These are phyloP conservation scores for Cercospora citrullina DNA, from an alignment of 2,329 filamentous ascomycete species.

Conservation along the genomic window DNA sequence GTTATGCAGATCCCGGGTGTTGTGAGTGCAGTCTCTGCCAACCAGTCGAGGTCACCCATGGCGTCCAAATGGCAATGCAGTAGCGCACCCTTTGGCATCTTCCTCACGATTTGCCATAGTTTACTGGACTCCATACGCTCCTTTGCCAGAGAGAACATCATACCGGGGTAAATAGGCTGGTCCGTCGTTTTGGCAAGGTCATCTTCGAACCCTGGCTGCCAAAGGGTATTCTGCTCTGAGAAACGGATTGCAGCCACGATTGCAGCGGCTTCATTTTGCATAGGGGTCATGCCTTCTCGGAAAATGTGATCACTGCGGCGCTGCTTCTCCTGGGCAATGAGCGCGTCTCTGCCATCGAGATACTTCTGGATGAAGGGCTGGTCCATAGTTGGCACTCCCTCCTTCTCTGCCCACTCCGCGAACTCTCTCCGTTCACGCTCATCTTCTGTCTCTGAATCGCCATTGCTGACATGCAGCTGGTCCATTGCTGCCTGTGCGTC, in stretches of 20 bases:
- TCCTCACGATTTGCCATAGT: constrained; percentile 79
- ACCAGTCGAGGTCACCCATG: constrained; percentile 83
- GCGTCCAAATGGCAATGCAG: constrained; percentile 88
- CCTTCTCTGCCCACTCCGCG: constrained; percentile 30
- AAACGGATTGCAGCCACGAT: constrained; percentile 79
- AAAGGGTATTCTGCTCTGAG: constrained; percentile 72
- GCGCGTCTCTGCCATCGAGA: constrained; percentile 68
- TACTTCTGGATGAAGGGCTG: constrained; percentile 85
- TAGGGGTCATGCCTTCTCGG: constrained; percentile 71
- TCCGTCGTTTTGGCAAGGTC: constrained; percentile 61
- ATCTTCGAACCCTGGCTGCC: constrained; percentile 74
- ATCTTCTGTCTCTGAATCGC: constrained; percentile 7
- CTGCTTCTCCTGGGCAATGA: constrained; percentile 79
- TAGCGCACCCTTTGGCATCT: constrained; percentile 85
- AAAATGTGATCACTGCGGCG: constrained; percentile 76
- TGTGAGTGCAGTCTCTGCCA: constrained; percentile 69
- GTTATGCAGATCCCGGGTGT: constrained; percentile 73
- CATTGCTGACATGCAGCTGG: constrained; percentile 5
- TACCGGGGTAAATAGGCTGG: constrained; percentile 74
- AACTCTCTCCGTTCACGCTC: constrained; percentile 11
- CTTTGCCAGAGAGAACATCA: constrained; percentile 90
- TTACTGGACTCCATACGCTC: constrained; percentile 80
- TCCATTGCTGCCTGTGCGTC: not conserved
- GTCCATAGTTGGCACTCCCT: constrained; percentile 46
- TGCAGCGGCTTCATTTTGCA: constrained; percentile 72